These are phyloP conservation scores for Penicillium sp. DNA, from an alignment of 2,329 filamentous ascomycete species.

Conservation along the genomic window DNA sequence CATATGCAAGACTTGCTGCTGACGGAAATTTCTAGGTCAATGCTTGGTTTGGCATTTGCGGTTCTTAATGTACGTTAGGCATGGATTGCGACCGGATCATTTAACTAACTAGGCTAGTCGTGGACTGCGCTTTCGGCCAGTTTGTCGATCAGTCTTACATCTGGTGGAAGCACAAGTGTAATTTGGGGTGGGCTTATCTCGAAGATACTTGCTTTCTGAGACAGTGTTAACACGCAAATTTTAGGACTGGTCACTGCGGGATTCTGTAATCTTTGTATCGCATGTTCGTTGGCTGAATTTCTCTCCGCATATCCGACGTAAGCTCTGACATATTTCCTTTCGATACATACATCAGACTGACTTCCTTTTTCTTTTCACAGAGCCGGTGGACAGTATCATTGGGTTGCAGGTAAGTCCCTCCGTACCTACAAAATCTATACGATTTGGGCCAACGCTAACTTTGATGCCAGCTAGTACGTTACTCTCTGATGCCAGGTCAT, in stretches of 20 bases:
- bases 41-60: slow-evolving; percentile 62
- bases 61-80: slow-evolving; percentile 52
- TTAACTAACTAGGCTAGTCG: slow-evolving; percentile 36
- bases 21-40: slow-evolving; percentile 40
- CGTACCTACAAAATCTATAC: neutral
- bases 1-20: neutral
- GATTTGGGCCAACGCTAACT: slow-evolving; percentile 8
- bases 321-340: slow-evolving; percentile 2
- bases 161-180: slow-evolving; percentile 69
- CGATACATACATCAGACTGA: neutral
- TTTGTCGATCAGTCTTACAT: slow-evolving; percentile 62
- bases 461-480: slow-evolving; percentile 31
- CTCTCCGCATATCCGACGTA: slow-evolving; percentile 61
- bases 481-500: neutral
- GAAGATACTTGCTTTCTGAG: neutral
- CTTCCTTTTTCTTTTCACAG: slow-evolving; percentile 11
- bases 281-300: slow-evolving; percentile 69
- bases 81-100: neutral
- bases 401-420: slow-evolving; percentile 56
- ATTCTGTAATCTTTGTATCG: slow-evolving; percentile 68
- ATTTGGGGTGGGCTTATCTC: slow-evolving; percentile 61
- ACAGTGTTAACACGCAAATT: neutral
- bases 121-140: slow-evolving; percentile 62
- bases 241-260: slow-evolving; percentile 56
- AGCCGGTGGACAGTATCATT: slow-evolving; percentile 66